These are phyloP conservation scores for Begonia peltatifolia DNA, from an alignment of 306 rosid genomes.

Conservation along the genomic window DNA sequence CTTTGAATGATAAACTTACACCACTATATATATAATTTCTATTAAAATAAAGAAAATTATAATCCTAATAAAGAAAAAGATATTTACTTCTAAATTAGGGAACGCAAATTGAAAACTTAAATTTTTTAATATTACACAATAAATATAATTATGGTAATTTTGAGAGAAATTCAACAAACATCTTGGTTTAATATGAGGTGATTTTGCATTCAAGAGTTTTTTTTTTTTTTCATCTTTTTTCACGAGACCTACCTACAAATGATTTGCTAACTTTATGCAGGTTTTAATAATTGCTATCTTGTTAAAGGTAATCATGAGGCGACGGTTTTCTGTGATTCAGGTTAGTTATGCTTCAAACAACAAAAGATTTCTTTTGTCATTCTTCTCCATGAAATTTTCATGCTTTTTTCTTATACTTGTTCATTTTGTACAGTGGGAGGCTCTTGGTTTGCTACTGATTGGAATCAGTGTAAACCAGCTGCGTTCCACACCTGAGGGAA, in stretches of 20 bases:
- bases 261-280: slow-evolving; percentile 28
- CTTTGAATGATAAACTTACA: no score
- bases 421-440: slow-evolving; percentile 79
- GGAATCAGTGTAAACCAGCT: slow-evolving; percentile 94
- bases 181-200: no score
- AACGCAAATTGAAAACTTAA: no score
- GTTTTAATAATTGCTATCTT: slow-evolving; percentile 96
- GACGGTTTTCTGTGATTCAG: slow-evolving; percentile 89
- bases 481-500: slow-evolving; percentile 72
- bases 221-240: neutral
- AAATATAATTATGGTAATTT: no score
- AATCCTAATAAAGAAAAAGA: no score
- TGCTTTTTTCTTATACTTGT: neutral
- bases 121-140: no score
- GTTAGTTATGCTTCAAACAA: slow-evolving; percentile 20
- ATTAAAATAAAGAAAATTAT: no score
- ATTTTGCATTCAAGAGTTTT: no score
- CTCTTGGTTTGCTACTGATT: slow-evolving; percentile 87
- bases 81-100: no score
- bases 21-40: no score
- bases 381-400: neutral
- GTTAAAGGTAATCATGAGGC: slow-evolving; percentile 78
- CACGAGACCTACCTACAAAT: neutral
- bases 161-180: no score
- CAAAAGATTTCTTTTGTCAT: neutral